Base-by-base conservation (phyloP, 1,139 yeast genomes). In the Taiozyma sp. region DNA sequence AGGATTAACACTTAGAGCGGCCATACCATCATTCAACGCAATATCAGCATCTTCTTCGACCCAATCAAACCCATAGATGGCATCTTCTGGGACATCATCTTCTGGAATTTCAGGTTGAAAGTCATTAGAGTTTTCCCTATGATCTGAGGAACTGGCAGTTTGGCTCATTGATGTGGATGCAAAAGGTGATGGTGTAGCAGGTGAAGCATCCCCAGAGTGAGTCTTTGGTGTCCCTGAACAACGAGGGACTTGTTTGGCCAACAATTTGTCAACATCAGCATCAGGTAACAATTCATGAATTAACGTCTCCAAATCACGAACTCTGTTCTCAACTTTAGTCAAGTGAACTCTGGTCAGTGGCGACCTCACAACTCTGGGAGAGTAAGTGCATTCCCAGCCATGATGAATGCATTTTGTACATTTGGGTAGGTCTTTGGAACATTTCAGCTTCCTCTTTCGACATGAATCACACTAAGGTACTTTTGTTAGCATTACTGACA, bases 271-370 rank as follows among this genome's bases (percentile, higher is more conserved):
- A 12, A 79, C 55, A 47, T 76, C 75, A 42, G 70, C 72, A 45
- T 73, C 74, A 0, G 78, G 79, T 29, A 72, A 52, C 7, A 79
- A 55, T 40, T 69, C 72, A 45, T 71, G 66, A 27, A 89, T 62
- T 43, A 88, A 63, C 36, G 69, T 68, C 60, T 86, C 88, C 57
- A 87, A 70, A 43, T 71, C 74, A 48, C 74, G 70, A 16, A 84
- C 84, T 54, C 84, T 72, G 53, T 75, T 79, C 66, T 89, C 96
- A 43, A 89, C 91, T 51, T 79, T 79, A 12, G 96, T 88, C 57
- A 89, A 72, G 70, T 86, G 87, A 22, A 87, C 90, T 59, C 97
- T 73, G 0, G 96, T 89, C 54, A 89, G 71, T 0, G 96, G 96
- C 8, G 92, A 83, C 53, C 96, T 72, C 34, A 86, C 84, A 2